Base-by-base conservation (phyloP, 352 stramenopile species). In the Globisporangium rhizosaccharum region DNA sequence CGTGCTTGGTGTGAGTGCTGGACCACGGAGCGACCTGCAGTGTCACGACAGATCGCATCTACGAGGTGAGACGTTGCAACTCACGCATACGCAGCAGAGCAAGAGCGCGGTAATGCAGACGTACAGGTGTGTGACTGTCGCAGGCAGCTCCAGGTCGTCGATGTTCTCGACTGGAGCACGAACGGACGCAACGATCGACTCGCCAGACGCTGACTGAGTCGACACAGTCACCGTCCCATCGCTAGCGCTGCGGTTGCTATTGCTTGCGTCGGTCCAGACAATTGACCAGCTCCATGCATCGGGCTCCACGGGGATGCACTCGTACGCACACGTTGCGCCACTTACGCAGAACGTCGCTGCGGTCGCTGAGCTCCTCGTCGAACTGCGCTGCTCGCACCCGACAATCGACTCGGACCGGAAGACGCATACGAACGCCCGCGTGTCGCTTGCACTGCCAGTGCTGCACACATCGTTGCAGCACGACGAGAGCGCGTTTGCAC, bases 291-390 rank as follows among this genome's bases (percentile, higher is more conserved):
- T 52, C 14, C n/a, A 14, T 4, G 44, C 54, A 14, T 23, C 36
- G 17, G 44, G 30, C 3, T 11, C 14, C 25, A 59, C 28, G 0
- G 44, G 7, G n/a, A 59, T 18, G 30, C 54, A 59, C 44, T 59
- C 54, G 54, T 59, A 59, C 3, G 44, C 54, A 37, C 54, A 59
- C 28, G 54, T 53, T 37, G 45, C n/a, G 15, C 54, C 54, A 23
- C 53, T 59, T n/a, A 59, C 54, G 23, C 54, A 59, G 30, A 17
- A 42, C 8, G 44, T 23, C 5, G 20, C 18, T 8, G 33, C 18
- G 17, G 44, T 26, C 44, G 44, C 9, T 30, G 44, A 11, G 44
- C n/a, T 23, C 14, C 5, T 49, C 30, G 33, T 8, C 1, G 36
- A 17, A 8, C 10, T 1, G 5, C 25, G 2, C 15, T 50, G 39